These are phyloP conservation scores for Remersonia thermophila DNA, from an alignment of 2,329 filamentous ascomycete species.

Conservation along the genomic window DNA sequence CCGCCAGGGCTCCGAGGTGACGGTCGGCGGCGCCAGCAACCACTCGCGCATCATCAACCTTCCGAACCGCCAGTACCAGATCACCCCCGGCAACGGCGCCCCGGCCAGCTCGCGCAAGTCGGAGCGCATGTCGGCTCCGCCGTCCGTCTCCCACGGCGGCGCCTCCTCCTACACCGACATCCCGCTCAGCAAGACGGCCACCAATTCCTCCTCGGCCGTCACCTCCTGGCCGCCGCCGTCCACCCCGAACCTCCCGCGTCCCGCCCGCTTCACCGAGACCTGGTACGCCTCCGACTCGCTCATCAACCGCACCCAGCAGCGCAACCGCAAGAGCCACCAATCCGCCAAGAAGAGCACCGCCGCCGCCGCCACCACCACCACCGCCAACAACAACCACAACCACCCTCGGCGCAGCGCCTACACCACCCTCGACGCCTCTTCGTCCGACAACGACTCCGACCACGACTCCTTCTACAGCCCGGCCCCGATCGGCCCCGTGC, in stretches of 20 bases:
- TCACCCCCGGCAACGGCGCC: constrained; percentile 30
- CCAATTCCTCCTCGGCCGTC: constrained; percentile 17
- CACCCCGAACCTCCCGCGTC: constrained; percentile 23
- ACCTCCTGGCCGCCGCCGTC: constrained; percentile 14
- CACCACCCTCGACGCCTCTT: constrained; percentile 6
- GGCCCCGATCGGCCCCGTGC: not conserved
- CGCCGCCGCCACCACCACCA: constrained; percentile 11
- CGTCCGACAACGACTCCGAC: constrained; percentile 14
- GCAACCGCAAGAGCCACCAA: constrained; percentile 32
- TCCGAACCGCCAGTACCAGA: constrained; percentile 44
- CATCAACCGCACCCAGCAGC: constrained; percentile 40
- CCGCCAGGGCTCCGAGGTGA: constrained; percentile 46
- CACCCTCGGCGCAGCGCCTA: not conserved
- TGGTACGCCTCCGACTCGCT: constrained; percentile 44
- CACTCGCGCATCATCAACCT: constrained; percentile 43
- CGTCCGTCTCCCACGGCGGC: constrained; percentile 11
- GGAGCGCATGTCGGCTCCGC: constrained; percentile 34
- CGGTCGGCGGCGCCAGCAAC: constrained; percentile 36
- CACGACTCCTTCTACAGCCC: not conserved
- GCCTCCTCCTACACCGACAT: constrained; percentile 38
- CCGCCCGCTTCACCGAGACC: constrained; percentile 39
- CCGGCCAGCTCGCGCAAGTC: constrained; percentile 32
- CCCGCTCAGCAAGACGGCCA: constrained; percentile 30
- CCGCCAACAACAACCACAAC: constrained; percentile 7
- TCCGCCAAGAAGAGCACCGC: constrained; percentile 20